A percentile compares a stretch with the other conserved stretches of the same genome.
Evolutionary conservation across 2,329 filamentous ascomycete genomes (phyloP).

Genomic region (Calonectria montana): DNA sequence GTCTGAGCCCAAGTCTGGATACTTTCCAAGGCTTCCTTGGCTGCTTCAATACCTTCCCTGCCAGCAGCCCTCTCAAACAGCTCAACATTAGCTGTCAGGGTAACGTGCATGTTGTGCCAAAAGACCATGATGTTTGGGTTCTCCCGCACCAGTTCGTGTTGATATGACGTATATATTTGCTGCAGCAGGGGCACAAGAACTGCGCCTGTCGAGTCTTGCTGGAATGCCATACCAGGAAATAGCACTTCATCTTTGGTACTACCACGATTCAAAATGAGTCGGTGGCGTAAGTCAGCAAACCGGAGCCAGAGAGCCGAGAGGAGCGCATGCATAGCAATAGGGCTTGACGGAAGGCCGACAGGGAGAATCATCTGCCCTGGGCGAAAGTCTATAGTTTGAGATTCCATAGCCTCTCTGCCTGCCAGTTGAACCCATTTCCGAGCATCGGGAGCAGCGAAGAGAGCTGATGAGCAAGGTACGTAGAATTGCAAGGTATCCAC

Average conservation of each 20-base stretch:
- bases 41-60: background rate
- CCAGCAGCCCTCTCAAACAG: background rate
- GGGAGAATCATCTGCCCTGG: background rate
- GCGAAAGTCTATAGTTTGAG: background rate
- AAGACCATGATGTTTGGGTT: background rate
- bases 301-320: background rate
- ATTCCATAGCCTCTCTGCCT: background rate
- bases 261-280: background rate
- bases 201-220: background rate
- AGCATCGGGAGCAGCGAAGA: background rate
- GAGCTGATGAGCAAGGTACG: background rate
- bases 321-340: background rate
- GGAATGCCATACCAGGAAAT: background rate
- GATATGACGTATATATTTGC: background rate
- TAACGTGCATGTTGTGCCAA: background rate
- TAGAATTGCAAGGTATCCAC: background rate
- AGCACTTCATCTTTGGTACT: background rate
- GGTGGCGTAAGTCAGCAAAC: background rate
- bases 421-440: background rate
- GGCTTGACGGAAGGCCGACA: background rate
- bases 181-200: background rate
- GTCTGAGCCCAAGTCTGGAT: background rate
- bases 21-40: background rate
- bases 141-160: background rate
- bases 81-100: background rate